Evolutionary conservation across 2,329 filamentous ascomycete species (phyloP), one percentile per base, ranked within the genome.

Genomic region (Beauveria caledonica): DNA sequence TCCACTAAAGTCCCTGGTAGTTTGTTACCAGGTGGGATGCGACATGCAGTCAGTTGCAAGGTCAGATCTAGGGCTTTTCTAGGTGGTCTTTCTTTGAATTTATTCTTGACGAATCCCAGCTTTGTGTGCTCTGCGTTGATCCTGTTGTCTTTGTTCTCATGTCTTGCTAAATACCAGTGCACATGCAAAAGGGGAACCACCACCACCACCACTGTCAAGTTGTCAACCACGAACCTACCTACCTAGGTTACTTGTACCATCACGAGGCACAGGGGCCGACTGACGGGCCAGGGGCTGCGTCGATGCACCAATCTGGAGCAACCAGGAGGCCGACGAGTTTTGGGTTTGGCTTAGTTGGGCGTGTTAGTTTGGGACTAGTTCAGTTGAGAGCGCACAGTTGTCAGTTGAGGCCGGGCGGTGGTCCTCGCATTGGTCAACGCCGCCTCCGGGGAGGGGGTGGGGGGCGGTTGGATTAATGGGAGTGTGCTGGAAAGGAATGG

Each of bases 331-430:
- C 23, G 23, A 25, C 23, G 23, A 36, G 56, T 59, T 59, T 59
- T 52, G 56, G 56, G 56, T 59, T 59, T 59, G 19, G 55, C 21
- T 50, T 44, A 58, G 55, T 42, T 44, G 33, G 46, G 56, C 39
- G 33, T 36, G 33, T 29, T 51, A 48, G 55, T 19, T 42, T 42
- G 46, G 36, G n/a, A n/a, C 53, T 48, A 56, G 56, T 52, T 59
- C 48, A 59, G 56, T 59, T 59, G 56, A 59, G 56, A 40, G 46
- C 55, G 21, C 55, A 50, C 53, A 57, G 54, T 57, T 50, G 56
- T 57, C 54, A 55, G 52, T 57, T 36, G 33, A 59, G 56, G 33
- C 56, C 46, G 46, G 48, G 56, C 56, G 39, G 39, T 29, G 56
- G 10, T 13, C 11, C 17, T 40, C 21, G 55, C 46, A 58, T 58